phyloP scores from a whole-genome alignment of 352 stramenopile genomes.

The Hyaloperonospora arabidopsidis region DNA sequence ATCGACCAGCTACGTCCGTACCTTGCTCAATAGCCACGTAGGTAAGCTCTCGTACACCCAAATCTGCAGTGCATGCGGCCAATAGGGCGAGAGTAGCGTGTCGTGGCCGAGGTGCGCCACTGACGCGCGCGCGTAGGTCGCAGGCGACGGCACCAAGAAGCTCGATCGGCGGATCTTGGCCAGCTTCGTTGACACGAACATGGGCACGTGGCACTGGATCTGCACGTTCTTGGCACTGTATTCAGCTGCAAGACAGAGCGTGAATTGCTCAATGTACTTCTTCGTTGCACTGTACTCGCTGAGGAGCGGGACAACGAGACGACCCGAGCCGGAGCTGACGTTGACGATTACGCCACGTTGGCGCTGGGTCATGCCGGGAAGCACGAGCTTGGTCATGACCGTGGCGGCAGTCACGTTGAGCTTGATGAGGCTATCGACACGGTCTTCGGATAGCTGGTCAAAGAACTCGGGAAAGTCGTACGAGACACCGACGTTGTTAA shows the following conservation, averaged over 20 bases:
- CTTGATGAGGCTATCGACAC: conserved; percentile 89
- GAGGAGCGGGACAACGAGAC: conserved; percentile 93
- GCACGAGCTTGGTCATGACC: conserved; percentile 82
- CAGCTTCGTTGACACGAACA: conserved; percentile 99
- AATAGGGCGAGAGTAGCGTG: conserved; percentile 90
- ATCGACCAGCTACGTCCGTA: conserved; percentile 15
- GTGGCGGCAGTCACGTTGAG: conserved; percentile 72
- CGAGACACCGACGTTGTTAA: conserved; percentile 99
- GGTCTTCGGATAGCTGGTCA: conserved; percentile 91
- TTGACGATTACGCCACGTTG: conserved; percentile 96
- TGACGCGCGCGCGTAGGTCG: conserved; percentile 87
- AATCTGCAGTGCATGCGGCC: conserved; percentile 93
- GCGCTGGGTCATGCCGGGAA: conserved; percentile 90
- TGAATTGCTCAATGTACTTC: conserved; percentile 96
- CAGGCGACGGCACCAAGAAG: conserved; percentile 88
- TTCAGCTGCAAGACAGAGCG: conserved; percentile 92
- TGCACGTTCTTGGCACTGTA: conserved; percentile 90
- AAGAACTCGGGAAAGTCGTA: conserved; percentile 98
- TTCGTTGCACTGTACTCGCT: conserved; percentile 97
- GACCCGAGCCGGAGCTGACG: conserved; percentile 92
- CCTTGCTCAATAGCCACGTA: conserved; percentile 77
- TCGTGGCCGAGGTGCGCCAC: conserved; percentile 91
- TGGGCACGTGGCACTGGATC: conserved; percentile 96
- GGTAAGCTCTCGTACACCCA: conserved; percentile 89
- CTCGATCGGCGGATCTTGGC: conserved; percentile 95